phyloP scores from a whole-genome alignment of 208 protist species.

The Trypanosoma scelopori region DNA sequence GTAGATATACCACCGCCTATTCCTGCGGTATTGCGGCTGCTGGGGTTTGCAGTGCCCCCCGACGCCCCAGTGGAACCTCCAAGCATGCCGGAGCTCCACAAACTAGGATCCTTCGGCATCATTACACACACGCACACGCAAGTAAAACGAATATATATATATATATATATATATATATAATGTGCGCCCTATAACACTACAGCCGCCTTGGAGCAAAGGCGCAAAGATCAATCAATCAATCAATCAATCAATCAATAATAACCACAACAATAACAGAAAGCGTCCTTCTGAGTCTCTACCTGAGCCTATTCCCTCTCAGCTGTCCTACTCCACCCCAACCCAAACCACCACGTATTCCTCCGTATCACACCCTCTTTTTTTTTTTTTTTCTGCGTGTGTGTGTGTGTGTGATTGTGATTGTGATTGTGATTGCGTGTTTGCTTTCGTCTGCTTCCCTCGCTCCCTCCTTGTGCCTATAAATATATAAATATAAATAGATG shows the following conservation, averaged over 20 bases:
- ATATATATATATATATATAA: not conserved
- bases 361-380: too few species aligned
- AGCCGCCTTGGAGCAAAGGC: not conserved
- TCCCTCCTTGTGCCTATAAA: not conserved
- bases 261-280: too few species aligned
- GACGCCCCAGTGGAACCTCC: conserved; percentile 12
- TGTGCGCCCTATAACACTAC: not conserved
- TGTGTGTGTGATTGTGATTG: too few species aligned
- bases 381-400: not conserved
- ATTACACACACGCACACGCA: conserved; percentile 11
- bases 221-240: not conserved
- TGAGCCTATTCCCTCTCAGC: too few species aligned
- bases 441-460: not conserved
- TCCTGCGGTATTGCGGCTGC: conserved; percentile 8
- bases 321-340: too few species aligned
- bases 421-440: too few species aligned
- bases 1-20: not conserved
- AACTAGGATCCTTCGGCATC: conserved; percentile 23
- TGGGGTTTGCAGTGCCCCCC: conserved; percentile 7
- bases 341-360: too few species aligned
- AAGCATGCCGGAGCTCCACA: conserved; percentile 21
- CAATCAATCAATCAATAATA: too few species aligned
- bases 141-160: conserved; percentile 4
- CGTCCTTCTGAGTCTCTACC: too few species aligned
- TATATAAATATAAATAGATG: not conserved